Conservation (phyloP, 1,139 yeast species). For the Yamadazyma blattariae region DNA sequence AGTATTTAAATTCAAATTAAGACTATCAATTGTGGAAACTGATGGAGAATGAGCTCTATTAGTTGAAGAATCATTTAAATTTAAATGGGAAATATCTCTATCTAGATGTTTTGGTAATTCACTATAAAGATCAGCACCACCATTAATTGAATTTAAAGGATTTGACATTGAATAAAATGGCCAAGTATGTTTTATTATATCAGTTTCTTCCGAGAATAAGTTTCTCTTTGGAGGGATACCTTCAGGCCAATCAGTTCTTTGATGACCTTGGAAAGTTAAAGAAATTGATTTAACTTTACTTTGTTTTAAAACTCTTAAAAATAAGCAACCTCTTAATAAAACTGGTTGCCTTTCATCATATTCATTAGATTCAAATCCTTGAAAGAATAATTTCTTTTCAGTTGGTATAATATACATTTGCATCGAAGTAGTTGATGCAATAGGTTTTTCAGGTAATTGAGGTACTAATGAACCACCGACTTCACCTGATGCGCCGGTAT, state of each 20-base stretch:
- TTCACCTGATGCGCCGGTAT: constrained; percentile 10
- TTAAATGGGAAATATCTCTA: constrained; percentile 32
- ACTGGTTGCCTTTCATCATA: constrained; percentile 74
- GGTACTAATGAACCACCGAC: constrained; percentile 26
- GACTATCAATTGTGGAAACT: constrained; percentile 4
- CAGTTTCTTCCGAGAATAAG: constrained; percentile 62
- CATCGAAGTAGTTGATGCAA: constrained; percentile 45
- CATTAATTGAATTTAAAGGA: constrained; percentile 32
- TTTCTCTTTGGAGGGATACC: constrained; percentile 90
- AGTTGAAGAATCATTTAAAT: constrained; percentile 22
- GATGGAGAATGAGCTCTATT: constrained; percentile 22
- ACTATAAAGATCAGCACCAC: constrained; percentile 54
- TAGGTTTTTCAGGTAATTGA: constrained; percentile 49
- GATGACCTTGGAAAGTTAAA: constrained; percentile 65
- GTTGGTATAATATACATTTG: constrained; percentile 62
- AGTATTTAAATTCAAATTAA: not conserved
- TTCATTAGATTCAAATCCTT: constrained; percentile 74
- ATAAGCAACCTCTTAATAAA: constrained; percentile 77
- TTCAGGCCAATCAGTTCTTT: constrained; percentile 97
- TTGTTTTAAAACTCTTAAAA: constrained; percentile 69
- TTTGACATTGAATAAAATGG: constrained; percentile 66
- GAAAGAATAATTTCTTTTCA: constrained; percentile 75
- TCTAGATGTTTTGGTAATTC: constrained; percentile 26
- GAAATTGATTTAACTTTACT: constrained; percentile 69
- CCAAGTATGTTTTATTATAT: constrained; percentile 82